Evolutionary conservation across 331 rosid genomes (phyloP).

Genomic region (Saraca asoca): DNA sequence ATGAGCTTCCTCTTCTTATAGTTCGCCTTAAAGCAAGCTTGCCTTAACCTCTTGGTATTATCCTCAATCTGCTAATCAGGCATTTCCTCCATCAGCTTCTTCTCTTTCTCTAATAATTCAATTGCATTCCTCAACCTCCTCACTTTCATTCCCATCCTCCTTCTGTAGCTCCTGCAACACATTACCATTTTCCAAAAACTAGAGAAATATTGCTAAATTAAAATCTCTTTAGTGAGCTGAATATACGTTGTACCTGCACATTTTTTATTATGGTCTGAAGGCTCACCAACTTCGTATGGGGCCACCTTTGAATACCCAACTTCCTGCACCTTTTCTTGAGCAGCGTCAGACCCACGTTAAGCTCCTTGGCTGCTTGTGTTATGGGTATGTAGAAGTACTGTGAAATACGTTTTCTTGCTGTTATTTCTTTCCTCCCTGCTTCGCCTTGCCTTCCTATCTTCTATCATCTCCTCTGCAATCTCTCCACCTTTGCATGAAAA

Average conservation of each 20-base stretch:
- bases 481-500: slow-evolving; percentile 11
- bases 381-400: slow-evolving; percentile 76
- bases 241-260: slow-evolving; percentile 46
- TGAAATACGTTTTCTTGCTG: slow-evolving; percentile 45
- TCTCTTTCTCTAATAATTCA: slow-evolving; percentile 62
- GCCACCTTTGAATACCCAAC: slow-evolving; percentile 82
- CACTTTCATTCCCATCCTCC: slow-evolving; percentile 40
- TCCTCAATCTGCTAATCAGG: slow-evolving; percentile 65
- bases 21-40: slow-evolving; percentile 81
- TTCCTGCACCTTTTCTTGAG: slow-evolving; percentile 80
- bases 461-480: slow-evolving; percentile 7
- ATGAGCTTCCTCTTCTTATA: slow-evolving; percentile 72
- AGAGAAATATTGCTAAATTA: no score
- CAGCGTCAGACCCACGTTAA: slow-evolving; percentile 69
- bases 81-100: slow-evolving; percentile 62
- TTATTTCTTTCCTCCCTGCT: slow-evolving; percentile 34
- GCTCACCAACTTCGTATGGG: slow-evolving; percentile 76
- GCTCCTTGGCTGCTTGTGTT: slow-evolving; percentile 67
- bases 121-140: slow-evolving; percentile 46
- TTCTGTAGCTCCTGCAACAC: slow-evolving; percentile 45
- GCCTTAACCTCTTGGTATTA: slow-evolving; percentile 69
- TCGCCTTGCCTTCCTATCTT: slow-evolving; percentile 17
- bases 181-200: neutral
- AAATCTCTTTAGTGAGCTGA: no score
- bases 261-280: slow-evolving; percentile 68